Base-by-base conservation (phyloP, 768 basidiomycete genomes). In the Mycena polygramma region DNA sequence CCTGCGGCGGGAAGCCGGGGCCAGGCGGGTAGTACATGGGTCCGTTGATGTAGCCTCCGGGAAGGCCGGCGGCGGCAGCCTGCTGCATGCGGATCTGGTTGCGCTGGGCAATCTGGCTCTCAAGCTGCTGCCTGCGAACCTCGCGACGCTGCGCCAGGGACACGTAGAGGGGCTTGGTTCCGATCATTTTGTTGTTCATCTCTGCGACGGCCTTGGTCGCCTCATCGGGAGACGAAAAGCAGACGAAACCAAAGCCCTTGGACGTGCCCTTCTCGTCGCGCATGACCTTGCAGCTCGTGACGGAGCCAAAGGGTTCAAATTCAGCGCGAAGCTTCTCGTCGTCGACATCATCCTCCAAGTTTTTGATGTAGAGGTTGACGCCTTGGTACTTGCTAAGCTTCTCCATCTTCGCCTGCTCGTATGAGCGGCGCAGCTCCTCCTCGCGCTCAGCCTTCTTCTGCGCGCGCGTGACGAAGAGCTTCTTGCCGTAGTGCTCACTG, bases 151-250 rank as follows among this genome's bases (percentile, higher is more conserved):
- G 98, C 75, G 98, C 98, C 74, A 99, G 91, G 49, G 97, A 97
- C 79, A 99, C 98, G 79, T 99, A 99, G 77, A 99, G 90, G 62
- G 98, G 98, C 85, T 99, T 99, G 74, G 92, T 90, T 71, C 97
- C 97, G 77, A 99, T 95, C 92, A 99, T 99, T 86, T 97, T 97
- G 90, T 98, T 98, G 89, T 99, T 99, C 96, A 99, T 98, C 87
- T 99, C 98, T 64, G 96, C 94, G 69, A 99, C 96, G 70, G 98
- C 98, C 86, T 99, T 99, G 78, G 96, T 98, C 26, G 98, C 97
- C 84, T 99, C 98, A 74, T 99, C 98, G 57, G 98, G 96, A 62
- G 96, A 93, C 43, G 96, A 95, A 88, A 96, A 99, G 84, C 98
- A 99, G 76, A 99, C 98, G 80, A 99, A 99, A 73, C 98, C 98